Evolutionary conservation across 768 basidiomycete genomes (phyloP).

Genomic region (Wakefieldia striispora): DNA sequence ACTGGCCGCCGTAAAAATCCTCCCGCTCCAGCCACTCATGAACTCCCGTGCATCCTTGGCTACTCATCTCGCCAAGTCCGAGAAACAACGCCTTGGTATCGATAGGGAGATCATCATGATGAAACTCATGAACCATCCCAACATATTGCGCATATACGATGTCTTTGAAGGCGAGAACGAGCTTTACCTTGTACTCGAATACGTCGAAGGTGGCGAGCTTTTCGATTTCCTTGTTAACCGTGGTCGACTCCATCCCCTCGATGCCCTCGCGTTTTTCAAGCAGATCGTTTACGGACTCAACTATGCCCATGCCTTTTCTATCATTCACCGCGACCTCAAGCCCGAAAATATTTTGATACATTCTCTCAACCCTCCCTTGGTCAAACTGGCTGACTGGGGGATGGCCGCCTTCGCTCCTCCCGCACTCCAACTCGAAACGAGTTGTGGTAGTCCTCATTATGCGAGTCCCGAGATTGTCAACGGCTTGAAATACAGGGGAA

Average conservation of each 20-base stretch:
- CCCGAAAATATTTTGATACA: conserved; percentile 96
- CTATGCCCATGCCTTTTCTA: conserved; percentile 96
- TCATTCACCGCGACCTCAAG: conserved; percentile 97
- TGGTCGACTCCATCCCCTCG: conserved; percentile 73
- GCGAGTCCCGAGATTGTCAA: conserved; percentile 96
- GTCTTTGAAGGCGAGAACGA: conserved; percentile 92
- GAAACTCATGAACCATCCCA: conserved; percentile 99
- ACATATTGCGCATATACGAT: conserved; percentile 93
- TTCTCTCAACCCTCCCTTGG: conserved; percentile 70
- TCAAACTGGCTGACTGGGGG: conserved; percentile 98
- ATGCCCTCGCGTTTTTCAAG: conserved; percentile 91
- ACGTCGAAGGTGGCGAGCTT: conserved; percentile 93
- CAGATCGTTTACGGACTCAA: conserved; percentile 94
- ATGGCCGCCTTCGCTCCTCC: conserved; percentile 96
- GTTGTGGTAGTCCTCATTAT: conserved; percentile 96
- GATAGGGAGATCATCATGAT: conserved; percentile 97
- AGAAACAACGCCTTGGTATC: conserved; percentile 82
- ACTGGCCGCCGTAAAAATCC: conserved; percentile 94
- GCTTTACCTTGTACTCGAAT: conserved; percentile 91
- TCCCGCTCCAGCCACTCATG: conserved; percentile 77
- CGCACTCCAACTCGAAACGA: conserved; percentile 83
- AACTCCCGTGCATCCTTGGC: conserved; percentile 68
- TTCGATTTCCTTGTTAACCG: conserved; percentile 95
- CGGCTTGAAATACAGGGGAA: conserved; percentile 84
- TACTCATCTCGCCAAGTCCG: conserved; percentile 66